phyloP scores from a whole-genome alignment of 208 protist species.

The Perkinsela sp. region DNA sequence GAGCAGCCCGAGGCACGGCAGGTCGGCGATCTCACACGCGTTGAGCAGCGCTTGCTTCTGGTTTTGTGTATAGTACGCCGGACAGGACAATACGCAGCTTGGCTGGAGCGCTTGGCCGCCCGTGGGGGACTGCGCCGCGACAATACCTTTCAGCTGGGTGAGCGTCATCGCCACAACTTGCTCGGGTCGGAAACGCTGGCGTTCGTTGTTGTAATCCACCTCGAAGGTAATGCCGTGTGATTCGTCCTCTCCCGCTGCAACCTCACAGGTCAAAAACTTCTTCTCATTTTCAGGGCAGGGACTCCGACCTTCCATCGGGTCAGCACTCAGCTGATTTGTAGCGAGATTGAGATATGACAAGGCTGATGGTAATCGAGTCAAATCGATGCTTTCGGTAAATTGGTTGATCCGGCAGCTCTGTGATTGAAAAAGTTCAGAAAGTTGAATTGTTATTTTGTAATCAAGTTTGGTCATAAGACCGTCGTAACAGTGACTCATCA shows the following conservation, averaged over 20 bases:
- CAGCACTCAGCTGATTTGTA: no score
- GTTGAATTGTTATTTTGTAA: no score
- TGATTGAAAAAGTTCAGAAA: no score
- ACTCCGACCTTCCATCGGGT: slow-evolving; percentile 40
- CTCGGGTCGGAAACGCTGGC: slow-evolving; percentile 45
- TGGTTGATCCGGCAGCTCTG: no score
- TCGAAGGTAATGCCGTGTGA: slow-evolving; percentile 25
- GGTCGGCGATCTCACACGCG: slow-evolving; percentile 36
- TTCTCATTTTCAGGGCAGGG: slow-evolving; percentile 18
- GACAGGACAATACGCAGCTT: slow-evolving; percentile 38
- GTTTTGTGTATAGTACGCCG: slow-evolving; percentile 47
- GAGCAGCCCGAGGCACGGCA: slow-evolving; percentile 60
- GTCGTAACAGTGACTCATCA: no score
- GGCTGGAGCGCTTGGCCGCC: slow-evolving; percentile 3
- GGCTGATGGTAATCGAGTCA: no score
- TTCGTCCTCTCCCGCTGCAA: slow-evolving; percentile 20
- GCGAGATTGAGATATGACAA: no score
- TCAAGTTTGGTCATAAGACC: no score
- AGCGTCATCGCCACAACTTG: slow-evolving; percentile 69
- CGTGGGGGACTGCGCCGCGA: slow-evolving; percentile 9
- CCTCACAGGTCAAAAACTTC: slow-evolving; percentile 20
- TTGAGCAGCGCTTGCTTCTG: slow-evolving; percentile 46
- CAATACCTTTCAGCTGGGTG: slow-evolving; percentile 32
- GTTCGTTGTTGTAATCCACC: slow-evolving; percentile 37
- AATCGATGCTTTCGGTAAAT: no score